Conservation (phyloP, 2,329 filamentous ascomycete species). For the Nothopassalora personata region DNA sequence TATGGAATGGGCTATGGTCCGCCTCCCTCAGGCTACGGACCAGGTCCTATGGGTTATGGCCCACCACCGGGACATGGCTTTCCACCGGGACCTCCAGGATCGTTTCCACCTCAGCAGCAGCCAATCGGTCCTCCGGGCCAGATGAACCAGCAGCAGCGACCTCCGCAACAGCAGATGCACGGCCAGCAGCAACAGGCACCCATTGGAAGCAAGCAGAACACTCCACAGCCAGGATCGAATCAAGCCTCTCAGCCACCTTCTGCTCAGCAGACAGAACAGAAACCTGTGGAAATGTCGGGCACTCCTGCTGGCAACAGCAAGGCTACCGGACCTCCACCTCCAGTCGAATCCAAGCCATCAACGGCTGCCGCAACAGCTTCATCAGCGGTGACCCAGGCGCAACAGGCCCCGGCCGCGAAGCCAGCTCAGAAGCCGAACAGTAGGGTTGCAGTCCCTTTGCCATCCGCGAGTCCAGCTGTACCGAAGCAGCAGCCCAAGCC, state of each 20-base stretch:
- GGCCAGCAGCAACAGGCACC: slow-evolving; percentile 37
- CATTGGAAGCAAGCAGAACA: slow-evolving; percentile 34
- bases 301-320: slow-evolving; percentile 39
- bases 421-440: slow-evolving; percentile 38
- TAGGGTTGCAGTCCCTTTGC: slow-evolving; percentile 58
- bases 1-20: slow-evolving; percentile 60
- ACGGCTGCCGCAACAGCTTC: slow-evolving; percentile 53
- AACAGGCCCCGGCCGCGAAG: slow-evolving; percentile 34
- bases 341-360: slow-evolving; percentile 64
- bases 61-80: slow-evolving; percentile 49
- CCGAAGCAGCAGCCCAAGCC: slow-evolving; percentile 21
- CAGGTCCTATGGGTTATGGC: slow-evolving; percentile 27
- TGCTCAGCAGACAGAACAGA: slow-evolving; percentile 17
- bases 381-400: slow-evolving; percentile 36
- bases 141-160: slow-evolving; percentile 33
- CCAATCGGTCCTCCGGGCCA: slow-evolving; percentile 53
- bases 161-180: slow-evolving; percentile 44
- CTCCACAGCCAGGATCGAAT: slow-evolving; percentile 25
- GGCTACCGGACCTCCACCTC: slow-evolving; percentile 54
- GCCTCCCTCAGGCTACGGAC: slow-evolving; percentile 38
- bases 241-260: slow-evolving; percentile 22
- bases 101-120: slow-evolving; percentile 35
- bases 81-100: slow-evolving; percentile 49
- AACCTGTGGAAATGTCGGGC: slow-evolving; percentile 33
- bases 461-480: slow-evolving; percentile 36